These are phyloP conservation scores for Nemania sp. DNA, from an alignment of 2,329 filamentous ascomycete species.

Conservation along the genomic window DNA sequence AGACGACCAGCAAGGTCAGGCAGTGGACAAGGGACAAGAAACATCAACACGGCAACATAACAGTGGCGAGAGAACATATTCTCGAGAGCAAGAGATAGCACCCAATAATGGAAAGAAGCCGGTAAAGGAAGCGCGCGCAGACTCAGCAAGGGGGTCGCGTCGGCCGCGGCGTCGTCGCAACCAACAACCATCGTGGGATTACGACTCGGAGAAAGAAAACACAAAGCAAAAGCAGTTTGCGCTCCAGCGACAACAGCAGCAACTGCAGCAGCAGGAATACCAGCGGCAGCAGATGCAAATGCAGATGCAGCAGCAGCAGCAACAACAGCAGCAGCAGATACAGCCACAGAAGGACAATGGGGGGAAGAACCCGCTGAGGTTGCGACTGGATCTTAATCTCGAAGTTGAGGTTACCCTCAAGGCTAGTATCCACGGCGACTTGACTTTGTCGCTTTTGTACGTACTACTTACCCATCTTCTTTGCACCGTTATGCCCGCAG, in stretches of 20 bases:
- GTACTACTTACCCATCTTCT: constrained; percentile 22
- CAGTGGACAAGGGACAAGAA: background rate
- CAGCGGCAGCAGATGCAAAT: constrained; percentile 32
- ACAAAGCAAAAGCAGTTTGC: constrained; percentile 39
- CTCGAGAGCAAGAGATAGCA: constrained; percentile 38
- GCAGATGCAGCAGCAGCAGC: constrained; percentile 34
- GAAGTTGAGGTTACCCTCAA: constrained; percentile 86
- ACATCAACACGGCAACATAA: constrained; percentile 16
- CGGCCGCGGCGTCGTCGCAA: constrained; percentile 39
- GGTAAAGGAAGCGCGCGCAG: constrained; percentile 29
- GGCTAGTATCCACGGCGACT: constrained; percentile 82
- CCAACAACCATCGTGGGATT: constrained; percentile 38
- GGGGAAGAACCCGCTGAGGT: constrained; percentile 64
- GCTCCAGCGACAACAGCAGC: constrained; percentile 32
- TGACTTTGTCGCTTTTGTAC: constrained; percentile 55
- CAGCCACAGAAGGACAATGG: constrained; percentile 28
- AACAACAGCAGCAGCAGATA: constrained; percentile 31
- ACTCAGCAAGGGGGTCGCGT: constrained; percentile 36
- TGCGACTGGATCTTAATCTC: constrained; percentile 78
- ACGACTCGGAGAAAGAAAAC: constrained; percentile 38
- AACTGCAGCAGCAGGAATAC: constrained; percentile 33
- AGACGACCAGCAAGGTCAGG: constrained; percentile 14
- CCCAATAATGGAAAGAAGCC: constrained; percentile 43
- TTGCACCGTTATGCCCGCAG: constrained; percentile 13
- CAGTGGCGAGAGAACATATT: constrained; percentile 21